Base-by-base conservation (phyloP, 495 filamentous ascomycete genomes). In the Xylaria sp. region DNA sequence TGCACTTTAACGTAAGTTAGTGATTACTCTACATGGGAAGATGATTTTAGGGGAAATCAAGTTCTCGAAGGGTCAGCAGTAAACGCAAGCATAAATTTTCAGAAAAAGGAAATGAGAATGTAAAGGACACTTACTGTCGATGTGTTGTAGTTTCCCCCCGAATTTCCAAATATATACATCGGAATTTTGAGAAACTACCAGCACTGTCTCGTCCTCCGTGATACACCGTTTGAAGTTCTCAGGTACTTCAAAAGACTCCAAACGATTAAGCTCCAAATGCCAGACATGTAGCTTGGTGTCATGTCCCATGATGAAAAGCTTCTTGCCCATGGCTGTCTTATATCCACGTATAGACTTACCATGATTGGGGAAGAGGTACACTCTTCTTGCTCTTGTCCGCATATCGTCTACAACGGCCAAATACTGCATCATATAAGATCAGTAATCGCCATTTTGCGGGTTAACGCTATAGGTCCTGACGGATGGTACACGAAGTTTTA, bases 361-460 rank as follows among this genome's bases (percentile, higher is more conserved):
- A 41, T 71, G 65, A 17, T 74, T 46, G 1, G 77, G 77, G 43
- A 77, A 78, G 24, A 75, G 43, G 46, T 77, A 78, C 12, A 69
- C 73, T 11, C 72, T 72, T 29, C 77, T 72, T 29, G 67, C 70
- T 55, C 77, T 73, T 11, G 77, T 77, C 14, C 75, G 77, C 65
- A 78, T 17, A 71, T 78, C 73, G 26, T 78, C 77, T 33, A 78
- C 73, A 33, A 78, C 68, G 0, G 77, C 77, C 15, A 78, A 61
- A 37, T 75, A 75, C 61, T 62, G 24, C 19, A 26, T 6, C 8
- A 46, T 31, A 52, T 44, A 8, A 37, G 5, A 37, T 67, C 21
- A 67, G 64, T 41, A 55, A 55, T 31, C 11, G 31, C 29, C 15
- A 52, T 15, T 21, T 35, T 37, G 26, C 62, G 24, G 48, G 61